These are phyloP conservation scores for Trypanosoma conorhini DNA, from an alignment of 208 protist genomes.

Conservation along the genomic window DNA sequence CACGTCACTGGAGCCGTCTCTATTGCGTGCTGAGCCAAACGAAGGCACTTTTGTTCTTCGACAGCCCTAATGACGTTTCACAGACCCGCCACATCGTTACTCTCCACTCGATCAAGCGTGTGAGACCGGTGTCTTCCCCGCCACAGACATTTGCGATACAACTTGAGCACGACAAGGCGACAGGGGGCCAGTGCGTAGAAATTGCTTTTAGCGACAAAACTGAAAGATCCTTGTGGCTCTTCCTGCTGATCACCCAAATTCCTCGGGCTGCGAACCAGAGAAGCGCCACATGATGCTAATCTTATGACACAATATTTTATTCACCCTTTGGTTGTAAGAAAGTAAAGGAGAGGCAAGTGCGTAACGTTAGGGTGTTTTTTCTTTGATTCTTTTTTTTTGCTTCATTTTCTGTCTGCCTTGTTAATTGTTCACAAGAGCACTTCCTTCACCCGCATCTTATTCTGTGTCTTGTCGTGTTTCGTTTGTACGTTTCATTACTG, in stretches of 20 bases:
- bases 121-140: constrained; percentile 5
- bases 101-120: neutral
- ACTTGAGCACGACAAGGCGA: constrained; percentile 6
- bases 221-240: constrained; percentile 6
- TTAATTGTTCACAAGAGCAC: too few species aligned
- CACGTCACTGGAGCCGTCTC: constrained; percentile 4
- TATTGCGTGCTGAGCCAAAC: constrained; percentile 17
- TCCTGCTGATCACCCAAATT: constrained; percentile 1
- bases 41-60: constrained; percentile 15
- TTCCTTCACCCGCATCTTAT: too few species aligned
- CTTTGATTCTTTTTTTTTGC: too few species aligned
- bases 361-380: too few species aligned
- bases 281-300: neutral
- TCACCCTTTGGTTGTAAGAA: too few species aligned
- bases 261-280: neutral
- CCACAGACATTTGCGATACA: constrained; percentile 8
- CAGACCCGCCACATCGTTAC: constrained; percentile 15
- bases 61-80: constrained; percentile 13
- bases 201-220: constrained; percentile 14
- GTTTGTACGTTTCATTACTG: too few species aligned
- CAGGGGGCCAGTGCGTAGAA: constrained; percentile 7
- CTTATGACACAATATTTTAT: neutral
- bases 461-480: too few species aligned
- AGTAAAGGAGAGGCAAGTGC: too few species aligned
- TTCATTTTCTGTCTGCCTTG: too few species aligned